Evolutionary conservation across 441 rosid genomes (phyloP).

Genomic region (Kokia cookei): DNA sequence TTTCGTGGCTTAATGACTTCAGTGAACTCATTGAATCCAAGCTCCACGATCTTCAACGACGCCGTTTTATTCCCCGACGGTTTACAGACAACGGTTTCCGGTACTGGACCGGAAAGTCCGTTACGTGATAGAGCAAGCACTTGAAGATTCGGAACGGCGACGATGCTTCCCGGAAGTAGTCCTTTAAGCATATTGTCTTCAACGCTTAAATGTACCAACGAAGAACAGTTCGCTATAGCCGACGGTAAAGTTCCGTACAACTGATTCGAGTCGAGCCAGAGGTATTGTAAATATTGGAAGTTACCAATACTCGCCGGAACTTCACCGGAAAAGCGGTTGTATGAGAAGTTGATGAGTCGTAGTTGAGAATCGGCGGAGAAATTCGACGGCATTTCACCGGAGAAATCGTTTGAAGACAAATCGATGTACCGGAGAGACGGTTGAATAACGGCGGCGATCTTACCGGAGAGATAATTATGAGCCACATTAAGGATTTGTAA

Average conservation of each 20-base stretch:
- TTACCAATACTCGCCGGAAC: conserved; percentile 52
- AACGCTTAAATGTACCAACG: conserved; percentile 55
- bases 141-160: conserved; percentile 43
- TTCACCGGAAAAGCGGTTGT: conserved; percentile 49
- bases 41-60: conserved; percentile 40
- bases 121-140: conserved; percentile 56
- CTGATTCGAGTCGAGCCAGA: conserved; percentile 58
- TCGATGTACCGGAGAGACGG: conserved; percentile 48
- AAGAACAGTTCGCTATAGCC: conserved; percentile 57
- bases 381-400: conserved; percentile 51
- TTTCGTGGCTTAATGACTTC: conserved; percentile 47
- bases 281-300: conserved; percentile 41
- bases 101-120: conserved; percentile 44
- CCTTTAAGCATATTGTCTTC: conserved; percentile 54
- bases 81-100: conserved; percentile 39
- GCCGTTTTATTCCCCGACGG: conserved; percentile 22
- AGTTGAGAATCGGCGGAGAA: conserved; percentile 47
- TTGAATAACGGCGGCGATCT: conserved; percentile 28
- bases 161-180: conserved; percentile 50
- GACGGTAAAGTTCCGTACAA: conserved; percentile 67
- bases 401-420: conserved; percentile 50
- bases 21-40: conserved; percentile 72
- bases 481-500: conserved; percentile 59
- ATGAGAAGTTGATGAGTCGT: conserved; percentile 56
- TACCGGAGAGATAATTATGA: conserved; percentile 56